Evolutionary conservation across 2,329 filamentous ascomycete species (phyloP), one percentile per base, ranked within the genome.

Genomic region (Aspergillus ochraceoroseus): DNA sequence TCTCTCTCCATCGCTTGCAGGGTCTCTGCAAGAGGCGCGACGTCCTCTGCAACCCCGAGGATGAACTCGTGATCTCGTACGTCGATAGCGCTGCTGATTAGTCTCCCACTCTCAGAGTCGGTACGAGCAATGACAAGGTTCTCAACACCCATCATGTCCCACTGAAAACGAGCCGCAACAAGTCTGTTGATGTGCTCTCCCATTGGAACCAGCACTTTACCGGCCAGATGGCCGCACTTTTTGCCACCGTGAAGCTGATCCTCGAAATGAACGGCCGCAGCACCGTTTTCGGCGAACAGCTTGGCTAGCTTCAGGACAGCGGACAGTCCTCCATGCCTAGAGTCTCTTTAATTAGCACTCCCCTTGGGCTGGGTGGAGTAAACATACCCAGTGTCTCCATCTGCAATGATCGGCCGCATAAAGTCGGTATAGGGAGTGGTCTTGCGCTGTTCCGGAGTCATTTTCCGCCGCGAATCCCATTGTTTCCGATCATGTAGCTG

Each of bases 211-310:
- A 98, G 74, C 1, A 96, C 92, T 65, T 96, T 98, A 53, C 92
- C 92, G 1, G 92, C 92, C 46, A 96, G 72, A 68, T 98, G 92
- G 11, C 92, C 92, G 61, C 92, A 98, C 70, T 96, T 98, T 74
- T 98, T 98, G 46, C 92, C 92, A 29, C 92, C 92, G 61, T 96
- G 92, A 32, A 96, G 77, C 68, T 98, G 92, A 61, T 98, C 92
- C 66, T 98, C 92, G 48, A 98, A 95, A 65, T 98, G 92, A 2
- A 98, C 92, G 6, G 85, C 92, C 0, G 92, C 92, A 1, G 92
- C 92, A 38, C 92, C 92, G 54, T 94, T 94, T 69, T 98, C 92
- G 12, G 92, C 92, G 56, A 98, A 98, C 5, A 96, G 79, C 70
- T 96, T 98, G 27, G 92, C 89, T 13, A 98, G 77, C 72, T 98